Evolutionary conservation across 2,329 filamentous ascomycete genomes (phyloP).

Genomic region (Alternaria arborescens): DNA sequence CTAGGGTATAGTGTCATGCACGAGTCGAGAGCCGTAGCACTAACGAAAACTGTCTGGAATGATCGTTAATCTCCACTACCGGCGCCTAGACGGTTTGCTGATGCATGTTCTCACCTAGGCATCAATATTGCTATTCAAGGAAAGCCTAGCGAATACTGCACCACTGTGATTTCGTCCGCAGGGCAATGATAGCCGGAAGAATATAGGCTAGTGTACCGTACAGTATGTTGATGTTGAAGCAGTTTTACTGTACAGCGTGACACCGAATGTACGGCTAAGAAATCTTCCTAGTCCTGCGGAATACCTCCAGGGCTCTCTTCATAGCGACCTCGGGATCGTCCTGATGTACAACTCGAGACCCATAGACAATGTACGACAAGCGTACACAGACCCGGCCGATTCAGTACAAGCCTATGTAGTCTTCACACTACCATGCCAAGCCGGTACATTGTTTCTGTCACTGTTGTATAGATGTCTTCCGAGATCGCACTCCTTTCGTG

Average conservation of each 20-base stretch:
- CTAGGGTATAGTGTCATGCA: not conserved
- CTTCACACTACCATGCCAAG: not conserved
- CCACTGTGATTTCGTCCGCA: not conserved
- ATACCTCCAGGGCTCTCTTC: not conserved
- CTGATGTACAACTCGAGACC: not conserved
- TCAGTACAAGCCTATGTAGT: not conserved
- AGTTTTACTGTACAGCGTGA: not conserved
- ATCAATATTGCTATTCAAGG: not conserved
- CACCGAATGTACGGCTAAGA: not conserved
- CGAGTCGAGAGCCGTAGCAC: not conserved
- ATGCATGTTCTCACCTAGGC: not conserved
- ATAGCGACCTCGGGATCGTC: not conserved
- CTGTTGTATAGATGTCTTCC: not conserved
- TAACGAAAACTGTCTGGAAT: not conserved
- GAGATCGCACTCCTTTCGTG: not conserved
- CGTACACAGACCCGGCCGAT: not conserved
- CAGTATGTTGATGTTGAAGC: not conserved
- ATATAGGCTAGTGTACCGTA: not conserved
- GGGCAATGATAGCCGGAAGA: not conserved
- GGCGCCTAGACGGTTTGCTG: not conserved
- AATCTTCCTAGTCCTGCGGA: not conserved
- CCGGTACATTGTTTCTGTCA: not conserved
- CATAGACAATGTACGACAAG: not conserved
- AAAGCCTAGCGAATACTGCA: not conserved
- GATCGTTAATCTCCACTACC: not conserved